These are phyloP conservation scores for Aspergillus asperescens DNA, from an alignment of 495 filamentous ascomycete species.

Conservation along the genomic window DNA sequence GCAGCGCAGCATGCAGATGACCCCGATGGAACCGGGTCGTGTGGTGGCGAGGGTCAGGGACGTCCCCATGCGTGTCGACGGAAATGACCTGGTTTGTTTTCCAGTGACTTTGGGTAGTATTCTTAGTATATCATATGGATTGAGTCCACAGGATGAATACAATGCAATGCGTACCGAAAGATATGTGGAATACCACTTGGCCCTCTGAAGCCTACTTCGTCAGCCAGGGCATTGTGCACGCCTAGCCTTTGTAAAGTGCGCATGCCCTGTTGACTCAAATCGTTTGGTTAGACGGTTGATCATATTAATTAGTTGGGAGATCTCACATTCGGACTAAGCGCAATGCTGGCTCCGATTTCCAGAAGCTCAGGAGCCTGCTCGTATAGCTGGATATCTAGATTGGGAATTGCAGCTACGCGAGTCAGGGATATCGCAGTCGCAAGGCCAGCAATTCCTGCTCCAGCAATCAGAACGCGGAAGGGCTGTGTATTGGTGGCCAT, in stretches of 20 bases:
- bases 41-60: constrained; percentile 37
- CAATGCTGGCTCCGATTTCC: constrained; percentile 48
- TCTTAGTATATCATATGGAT: too few relatives aligned
- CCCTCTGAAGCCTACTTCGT: constrained; percentile 38
- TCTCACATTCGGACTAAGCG: constrained; percentile 45
- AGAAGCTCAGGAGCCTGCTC: constrained; percentile 40
- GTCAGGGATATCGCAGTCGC: constrained; percentile 39
- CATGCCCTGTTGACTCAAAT: constrained; percentile 32
- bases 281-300: not conserved
- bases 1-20: constrained; percentile 42
- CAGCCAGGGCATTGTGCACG: constrained; percentile 34
- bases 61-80: constrained; percentile 31
- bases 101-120: constrained; percentile 22
- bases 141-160: not conserved
- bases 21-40: constrained; percentile 45
- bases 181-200: constrained; percentile 37
- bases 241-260: constrained; percentile 44
- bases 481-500: constrained; percentile 17
- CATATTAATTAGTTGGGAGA: not conserved
- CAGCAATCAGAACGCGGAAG: constrained; percentile 41
- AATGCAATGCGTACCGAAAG: constrained; percentile 17
- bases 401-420: constrained; percentile 21
- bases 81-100: constrained; percentile 45
- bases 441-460: constrained; percentile 46
- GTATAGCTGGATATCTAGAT: constrained; percentile 40